phyloP scores from a whole-genome alignment of 345 rosid genomes.

The Eucalyptus urophylla region DNA sequence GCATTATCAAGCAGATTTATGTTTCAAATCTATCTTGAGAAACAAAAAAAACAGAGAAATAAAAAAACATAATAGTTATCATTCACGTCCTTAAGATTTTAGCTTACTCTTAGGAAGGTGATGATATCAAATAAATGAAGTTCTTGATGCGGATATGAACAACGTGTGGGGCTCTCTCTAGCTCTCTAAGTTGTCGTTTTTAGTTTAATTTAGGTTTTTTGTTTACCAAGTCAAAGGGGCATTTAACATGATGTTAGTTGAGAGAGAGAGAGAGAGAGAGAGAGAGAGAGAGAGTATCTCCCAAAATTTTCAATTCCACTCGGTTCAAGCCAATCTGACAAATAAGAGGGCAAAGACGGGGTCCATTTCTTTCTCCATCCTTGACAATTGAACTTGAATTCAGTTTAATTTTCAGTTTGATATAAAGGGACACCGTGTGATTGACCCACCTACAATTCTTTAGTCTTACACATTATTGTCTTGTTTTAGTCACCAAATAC shows the following conservation, averaged over 20 bases:
- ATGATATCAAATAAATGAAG: neutral
- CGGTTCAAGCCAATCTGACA: neutral
- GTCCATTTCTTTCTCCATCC: neutral
- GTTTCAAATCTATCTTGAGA: accelerated
- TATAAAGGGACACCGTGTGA: neutral
- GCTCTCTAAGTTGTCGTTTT: neutral
- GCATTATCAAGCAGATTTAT: accelerated
- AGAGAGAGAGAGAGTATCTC: neutral
- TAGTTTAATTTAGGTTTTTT: neutral
- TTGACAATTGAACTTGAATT: neutral
- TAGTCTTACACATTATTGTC: neutral
- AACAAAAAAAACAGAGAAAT: too few species aligned
- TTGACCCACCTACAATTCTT: neutral
- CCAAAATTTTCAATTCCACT: neutral
- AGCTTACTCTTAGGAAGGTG: neutral
- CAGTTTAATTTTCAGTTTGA: neutral
- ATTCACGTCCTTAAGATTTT: too few species aligned
- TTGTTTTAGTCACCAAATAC: neutral
- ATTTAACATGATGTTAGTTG: neutral
- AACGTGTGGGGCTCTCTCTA: neutral
- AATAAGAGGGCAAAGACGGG: neutral
- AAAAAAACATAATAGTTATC: too few species aligned
- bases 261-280: neutral
- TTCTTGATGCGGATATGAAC: neutral
- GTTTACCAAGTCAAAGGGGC: neutral